Percentiles rank a stretch among this genome's conserved stretches.
Conservation (phyloP, 768 basidiomycete species). For the Mycena floridula region DNA sequence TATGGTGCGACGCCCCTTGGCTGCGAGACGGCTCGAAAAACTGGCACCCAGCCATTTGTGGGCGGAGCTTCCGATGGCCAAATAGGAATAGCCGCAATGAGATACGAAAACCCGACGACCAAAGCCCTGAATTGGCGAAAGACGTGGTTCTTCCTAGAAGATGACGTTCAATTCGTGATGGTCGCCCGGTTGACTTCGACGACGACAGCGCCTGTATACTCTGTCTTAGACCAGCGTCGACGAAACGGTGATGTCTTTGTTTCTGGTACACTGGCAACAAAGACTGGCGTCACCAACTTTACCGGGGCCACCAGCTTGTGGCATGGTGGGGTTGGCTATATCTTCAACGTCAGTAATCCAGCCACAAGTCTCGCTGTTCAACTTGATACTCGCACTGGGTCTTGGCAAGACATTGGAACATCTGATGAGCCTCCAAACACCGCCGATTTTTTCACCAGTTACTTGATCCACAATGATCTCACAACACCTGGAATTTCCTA, state of each 20-base stretch:
- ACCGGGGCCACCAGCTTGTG: too few relatives aligned
- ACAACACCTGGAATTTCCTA: constrained; percentile 41
- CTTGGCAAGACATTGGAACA: constrained; percentile 59
- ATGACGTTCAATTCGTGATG: constrained; percentile 60
- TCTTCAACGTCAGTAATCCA: constrained; percentile 26
- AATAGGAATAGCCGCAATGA: constrained; percentile 55
- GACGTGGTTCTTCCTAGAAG: constrained; percentile 65
- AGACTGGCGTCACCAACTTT: constrained; percentile 19
- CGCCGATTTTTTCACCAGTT: constrained; percentile 61
- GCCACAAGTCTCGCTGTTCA: constrained; percentile 18
- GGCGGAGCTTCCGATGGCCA: constrained; percentile 57
- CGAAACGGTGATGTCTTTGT: constrained; percentile 37
- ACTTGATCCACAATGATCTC: constrained; percentile 36
- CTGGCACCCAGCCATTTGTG: constrained; percentile 52
- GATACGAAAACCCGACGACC: constrained; percentile 60
- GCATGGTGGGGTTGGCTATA: constrained; percentile 62
- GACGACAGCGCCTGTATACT: constrained; percentile 42
- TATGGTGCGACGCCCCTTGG: constrained; percentile 48
- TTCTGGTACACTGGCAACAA: too few relatives aligned
- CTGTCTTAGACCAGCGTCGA: constrained; percentile 63
- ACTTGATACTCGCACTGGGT: constrained; percentile 36
- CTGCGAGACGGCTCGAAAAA: constrained; percentile 35
- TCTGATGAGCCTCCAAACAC: constrained; percentile 54
- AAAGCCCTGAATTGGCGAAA: constrained; percentile 54
- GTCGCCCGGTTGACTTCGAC: constrained; percentile 43